Base-by-base conservation (phyloP, 2,329 filamentous ascomycete species). In the Penicillium psychrosexuale region DNA sequence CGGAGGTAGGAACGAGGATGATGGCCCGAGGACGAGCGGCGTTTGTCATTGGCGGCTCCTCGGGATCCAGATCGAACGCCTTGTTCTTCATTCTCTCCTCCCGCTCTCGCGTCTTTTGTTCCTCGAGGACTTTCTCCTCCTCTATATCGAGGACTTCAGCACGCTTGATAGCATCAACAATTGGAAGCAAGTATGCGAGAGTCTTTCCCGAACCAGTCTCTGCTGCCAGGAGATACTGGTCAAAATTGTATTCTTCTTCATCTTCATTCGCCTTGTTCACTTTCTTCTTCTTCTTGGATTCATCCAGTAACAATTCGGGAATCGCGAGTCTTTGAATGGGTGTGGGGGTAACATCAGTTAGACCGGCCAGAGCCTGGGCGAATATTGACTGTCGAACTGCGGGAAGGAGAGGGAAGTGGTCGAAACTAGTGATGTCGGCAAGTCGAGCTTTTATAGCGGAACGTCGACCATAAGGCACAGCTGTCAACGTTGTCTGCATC, bases 171-270 rank as follows among this genome's bases (percentile, higher is more conserved):
- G 90, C 89, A 73, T 99, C 86, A 49, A 99, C 80, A 15, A 87
- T 82, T 0, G 94, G 95, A 5, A 97, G 75, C 5, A 97, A 78
- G 69, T 99, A 99, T 8, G 94, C 91, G 58, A 99, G 78, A 1
- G 94, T 99, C 78, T 99, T 99, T 57, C 94, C 94, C 0, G 94
- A 97, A 12, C 94, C 94, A 0, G 94, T 99, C 78, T 99, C 94
- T 11, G 94, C 94, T 4, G 94, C 94, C 47, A 99, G 80, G 12
- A 99, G 80, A 68, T 90, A 97, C 49, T 85, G 80, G 51, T 85
- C 77, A 66, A 83, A 75, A 78, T 82, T 56, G 75, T 74, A 61
- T 68, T 80, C 53, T 59, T 69, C 60, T 46, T 74, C 70, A 30
- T 72, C 60, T 11, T 53, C 51, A 6, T 33, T 47, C 37, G 53